Evolutionary conservation across 768 basidiomycete species (phyloP).

Genomic region (Rhodocollybia butyracea): DNA sequence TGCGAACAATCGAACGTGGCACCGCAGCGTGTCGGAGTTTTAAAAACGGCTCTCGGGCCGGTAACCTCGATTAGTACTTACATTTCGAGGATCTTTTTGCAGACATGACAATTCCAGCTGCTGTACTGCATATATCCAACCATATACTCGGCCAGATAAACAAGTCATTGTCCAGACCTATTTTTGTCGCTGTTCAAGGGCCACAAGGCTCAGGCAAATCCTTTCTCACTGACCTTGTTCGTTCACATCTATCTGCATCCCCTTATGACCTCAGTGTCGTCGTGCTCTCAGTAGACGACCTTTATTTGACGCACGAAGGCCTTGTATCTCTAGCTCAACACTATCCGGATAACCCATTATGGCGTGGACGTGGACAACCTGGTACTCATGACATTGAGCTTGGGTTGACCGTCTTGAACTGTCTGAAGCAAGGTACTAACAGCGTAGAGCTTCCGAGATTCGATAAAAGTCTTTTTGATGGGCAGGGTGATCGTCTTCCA

Average conservation of each 20-base stretch:
- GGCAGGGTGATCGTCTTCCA: constrained; percentile 79
- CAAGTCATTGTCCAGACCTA: constrained; percentile 35
- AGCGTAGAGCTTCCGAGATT: constrained; percentile 69
- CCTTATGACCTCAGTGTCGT: constrained; percentile 54
- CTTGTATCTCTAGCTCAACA: constrained; percentile 53
- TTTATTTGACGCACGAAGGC: constrained; percentile 74
- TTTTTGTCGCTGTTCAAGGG: constrained; percentile 88
- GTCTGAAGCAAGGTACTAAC: constrained; percentile 44
- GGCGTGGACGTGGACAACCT: constrained; percentile 86
- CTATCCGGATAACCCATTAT: constrained; percentile 59
- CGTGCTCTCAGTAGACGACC: constrained; percentile 77
- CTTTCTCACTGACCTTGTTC: constrained; percentile 63
- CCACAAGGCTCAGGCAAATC: constrained; percentile 96
- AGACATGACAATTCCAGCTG: constrained; percentile 23
- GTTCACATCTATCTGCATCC: constrained; percentile 32
- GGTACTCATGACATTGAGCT: constrained; percentile 87
- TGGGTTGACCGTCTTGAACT: constrained; percentile 48
- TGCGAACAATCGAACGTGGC: constrained; percentile 2
- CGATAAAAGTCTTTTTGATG: constrained; percentile 79
- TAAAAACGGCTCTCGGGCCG: neutral
- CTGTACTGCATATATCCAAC: constrained; percentile 33
- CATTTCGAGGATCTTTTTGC: neutral
- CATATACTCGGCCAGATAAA: constrained; percentile 36
- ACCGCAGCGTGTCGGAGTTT: neutral
- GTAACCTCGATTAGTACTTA: no score